These are phyloP conservation scores for Picochlorum sp. DNA, from an alignment of 139 green algal genomes.

Conservation along the genomic window DNA sequence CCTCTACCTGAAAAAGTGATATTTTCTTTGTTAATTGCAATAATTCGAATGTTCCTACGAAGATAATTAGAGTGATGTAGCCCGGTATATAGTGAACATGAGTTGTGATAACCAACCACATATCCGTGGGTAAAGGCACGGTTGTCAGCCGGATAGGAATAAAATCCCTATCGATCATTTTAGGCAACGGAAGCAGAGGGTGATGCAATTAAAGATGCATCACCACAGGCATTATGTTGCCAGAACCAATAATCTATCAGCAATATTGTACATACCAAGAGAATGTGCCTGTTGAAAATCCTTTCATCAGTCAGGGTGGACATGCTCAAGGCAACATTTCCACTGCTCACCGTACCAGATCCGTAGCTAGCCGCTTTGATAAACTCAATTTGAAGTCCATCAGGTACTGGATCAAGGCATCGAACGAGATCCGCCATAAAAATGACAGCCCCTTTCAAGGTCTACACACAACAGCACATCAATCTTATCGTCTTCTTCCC, in stretches of 20 bases:
- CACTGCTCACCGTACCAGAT: constrained; percentile 8
- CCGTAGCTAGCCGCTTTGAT: constrained; percentile 33
- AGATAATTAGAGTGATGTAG: background rate
- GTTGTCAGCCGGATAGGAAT: constrained; percentile 17
- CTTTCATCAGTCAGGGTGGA: constrained; percentile 1
- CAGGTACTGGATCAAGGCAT: constrained; percentile 27
- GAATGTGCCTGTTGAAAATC: constrained; percentile 31
- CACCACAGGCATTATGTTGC: constrained; percentile 26
- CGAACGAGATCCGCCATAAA: constrained; percentile 50
- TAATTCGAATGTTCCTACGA: background rate
- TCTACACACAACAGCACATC: constrained; percentile 5
- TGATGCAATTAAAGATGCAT: background rate
- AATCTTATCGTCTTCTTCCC: background rate
- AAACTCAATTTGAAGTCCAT: constrained; percentile 41
- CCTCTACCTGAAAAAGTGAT: constrained; percentile 61
- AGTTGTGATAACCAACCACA: background rate
- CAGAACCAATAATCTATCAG: background rate
- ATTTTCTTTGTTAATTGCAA: background rate
- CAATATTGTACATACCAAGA: constrained; percentile 33
- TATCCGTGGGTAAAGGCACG: constrained; percentile 27
- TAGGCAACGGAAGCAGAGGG: constrained; percentile 35
- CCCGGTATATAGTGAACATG: constrained; percentile 16
- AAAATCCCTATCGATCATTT: background rate
- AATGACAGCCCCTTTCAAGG: constrained; percentile 43
- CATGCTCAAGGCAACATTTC: constrained; percentile 17